Conservation (phyloP, 306 rosid genomes). For the Medicago lupulina region DNA sequence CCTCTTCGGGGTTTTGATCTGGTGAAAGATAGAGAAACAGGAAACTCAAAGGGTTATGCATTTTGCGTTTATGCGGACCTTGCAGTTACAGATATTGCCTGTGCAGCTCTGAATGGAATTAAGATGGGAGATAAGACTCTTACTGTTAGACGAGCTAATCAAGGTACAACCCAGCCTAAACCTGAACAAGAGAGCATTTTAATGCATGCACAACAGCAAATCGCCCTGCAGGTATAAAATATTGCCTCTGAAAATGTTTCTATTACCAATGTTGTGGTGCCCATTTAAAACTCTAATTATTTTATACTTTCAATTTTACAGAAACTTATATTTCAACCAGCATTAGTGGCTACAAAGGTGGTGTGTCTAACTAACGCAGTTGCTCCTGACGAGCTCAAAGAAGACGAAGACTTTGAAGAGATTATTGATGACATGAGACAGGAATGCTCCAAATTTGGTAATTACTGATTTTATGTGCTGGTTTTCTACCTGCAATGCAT, state of each 20-base stretch:
- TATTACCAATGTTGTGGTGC: conserved; percentile 36
- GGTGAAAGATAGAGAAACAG: conserved; percentile 97
- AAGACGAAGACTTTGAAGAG: conserved; percentile 89
- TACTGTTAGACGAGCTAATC: conserved; percentile 98
- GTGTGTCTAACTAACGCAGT: conserved; percentile 86
- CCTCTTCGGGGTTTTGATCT: conserved; percentile 95
- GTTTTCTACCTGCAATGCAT: conserved; percentile 30
- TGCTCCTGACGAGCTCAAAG: conserved; percentile 84
- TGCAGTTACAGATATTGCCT: conserved; percentile 96
- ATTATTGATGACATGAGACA: conserved; percentile 90
- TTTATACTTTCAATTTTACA: conserved; percentile 42
- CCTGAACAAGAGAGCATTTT: conserved; percentile 94
- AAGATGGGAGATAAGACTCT: conserved; percentile 98
- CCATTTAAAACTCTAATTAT: conserved; percentile 6
- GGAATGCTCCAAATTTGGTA: conserved; percentile 95
- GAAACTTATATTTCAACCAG: conserved; percentile 92
- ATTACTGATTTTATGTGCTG: neutral
- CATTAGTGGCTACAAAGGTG: conserved; percentile 78
- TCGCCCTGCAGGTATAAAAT: conserved; percentile 84
- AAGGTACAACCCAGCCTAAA: conserved; percentile 93
- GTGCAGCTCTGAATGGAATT: conserved; percentile 97
- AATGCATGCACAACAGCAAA: conserved; percentile 97
- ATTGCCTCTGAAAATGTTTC: neutral
- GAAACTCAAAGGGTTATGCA: conserved; percentile 98
- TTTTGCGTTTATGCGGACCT: conserved; percentile 99